Evolutionary conservation across 768 basidiomycete species (phyloP).

Genomic region (Pleurotus cornucopiae): DNA sequence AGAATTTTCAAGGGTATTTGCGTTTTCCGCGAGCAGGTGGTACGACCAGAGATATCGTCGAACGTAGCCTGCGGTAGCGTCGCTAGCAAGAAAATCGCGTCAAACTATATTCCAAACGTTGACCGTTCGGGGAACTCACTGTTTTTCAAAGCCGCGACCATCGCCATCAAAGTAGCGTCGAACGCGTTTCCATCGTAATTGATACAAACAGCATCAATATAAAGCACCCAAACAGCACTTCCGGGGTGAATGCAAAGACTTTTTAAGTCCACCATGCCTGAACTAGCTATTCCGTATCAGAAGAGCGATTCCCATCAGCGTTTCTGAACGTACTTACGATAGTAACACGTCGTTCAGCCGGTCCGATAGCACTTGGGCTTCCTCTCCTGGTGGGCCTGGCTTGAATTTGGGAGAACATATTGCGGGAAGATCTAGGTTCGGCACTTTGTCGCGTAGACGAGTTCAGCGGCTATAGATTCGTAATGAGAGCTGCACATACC

Average conservation of each 20-base stretch:
- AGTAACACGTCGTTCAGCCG: constrained; percentile 75
- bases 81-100: constrained; percentile 34
- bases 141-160: constrained; percentile 81
- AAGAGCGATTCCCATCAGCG: not conserved
- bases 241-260: constrained; percentile 78
- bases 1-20: constrained; percentile 43
- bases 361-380: constrained; percentile 88
- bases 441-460: constrained; percentile 48
- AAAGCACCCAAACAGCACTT: constrained; percentile 89
- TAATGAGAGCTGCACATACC: constrained; percentile 42
- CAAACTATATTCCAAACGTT: too few relatives aligned
- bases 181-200: constrained; percentile 97
- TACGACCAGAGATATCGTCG: constrained; percentile 60
- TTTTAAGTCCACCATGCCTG: constrained; percentile 56
- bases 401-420: constrained; percentile 93
- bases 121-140: constrained; percentile 44
- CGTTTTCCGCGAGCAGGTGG: constrained; percentile 54
- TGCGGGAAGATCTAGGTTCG: constrained; percentile 91
- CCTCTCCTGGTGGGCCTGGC: constrained; percentile 91
- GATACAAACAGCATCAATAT: constrained; percentile 91
- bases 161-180: constrained; percentile 84
- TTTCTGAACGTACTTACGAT: constrained; percentile 42
- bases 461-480: not conserved
- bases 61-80: constrained; percentile 67
- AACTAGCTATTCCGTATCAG: constrained; percentile 39